Evolutionary conservation across 148 eudicot genomes (phyloP), one percentile per base, ranked within the genome.

Genomic region (Cornus controversa): DNA sequence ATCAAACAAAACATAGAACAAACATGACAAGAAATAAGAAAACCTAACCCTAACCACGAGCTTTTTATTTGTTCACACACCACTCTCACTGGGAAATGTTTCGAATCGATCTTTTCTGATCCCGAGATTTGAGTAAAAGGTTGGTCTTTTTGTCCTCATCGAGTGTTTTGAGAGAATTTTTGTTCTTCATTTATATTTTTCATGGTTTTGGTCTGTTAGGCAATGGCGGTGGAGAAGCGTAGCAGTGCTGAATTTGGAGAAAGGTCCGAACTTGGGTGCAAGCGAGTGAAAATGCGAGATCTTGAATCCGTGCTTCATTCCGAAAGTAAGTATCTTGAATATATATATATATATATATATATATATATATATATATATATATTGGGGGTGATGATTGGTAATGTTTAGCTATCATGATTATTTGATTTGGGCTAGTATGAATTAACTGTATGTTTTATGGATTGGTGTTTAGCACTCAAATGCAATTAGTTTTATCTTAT

Each of bases 241-340:
- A 73, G 53, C 2, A 42, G 80, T 57, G 81, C 67, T 15, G 89
- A 83, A 15, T 72, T 85, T 82, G 90, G 78, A 50, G 90, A 81
- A 62, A 86, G 82, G 50, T 78, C 80, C 24, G 86, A 87, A 57
- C 69, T 69, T 22, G 66, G 78, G 68, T 77, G 75, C 3, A 92
- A 90, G 77, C 86, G 86, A 71, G 79, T 76, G 53, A 92, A 89
- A 86, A 83, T 84, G 75, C 73, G 80, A 70, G 92, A 91, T 88
- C 88, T 88, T 80, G 86, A 84, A 34, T 81, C 92, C 3, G 86
- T 87, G 70, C 80, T 85, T 83, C 89, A 80, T 13, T 82, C 91
- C 14, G 87, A 87, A 87, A 93, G 97, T 86, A 81, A 74, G 34
- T 68, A 28, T 31, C 15, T 73, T 78, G 42, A 54, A 45, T 2